These are phyloP conservation scores for Penicillium decumbens DNA, from an alignment of 2,329 filamentous ascomycete genomes.

Conservation along the genomic window DNA sequence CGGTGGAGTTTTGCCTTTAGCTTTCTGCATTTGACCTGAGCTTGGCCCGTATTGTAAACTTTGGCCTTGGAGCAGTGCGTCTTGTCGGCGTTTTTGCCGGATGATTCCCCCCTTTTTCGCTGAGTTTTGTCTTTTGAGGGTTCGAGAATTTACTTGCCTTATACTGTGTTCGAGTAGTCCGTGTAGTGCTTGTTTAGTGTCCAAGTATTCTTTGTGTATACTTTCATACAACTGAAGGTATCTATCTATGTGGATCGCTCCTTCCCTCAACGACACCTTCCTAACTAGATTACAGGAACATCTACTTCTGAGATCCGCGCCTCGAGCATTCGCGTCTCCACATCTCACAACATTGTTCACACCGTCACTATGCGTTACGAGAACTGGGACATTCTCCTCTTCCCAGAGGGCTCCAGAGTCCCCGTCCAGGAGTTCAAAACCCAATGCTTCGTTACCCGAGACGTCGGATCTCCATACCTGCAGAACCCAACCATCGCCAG, in stretches of 20 bases:
- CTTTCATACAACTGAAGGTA: background rate
- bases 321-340: background rate
- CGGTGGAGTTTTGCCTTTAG: background rate
- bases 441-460: slow-evolving; percentile 63
- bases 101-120: slow-evolving; percentile 32
- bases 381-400: slow-evolving; percentile 81
- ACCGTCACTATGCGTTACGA: slow-evolving; percentile 67
- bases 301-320: background rate
- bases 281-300: too few relatives aligned
- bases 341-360: slow-evolving; percentile 25
- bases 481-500: slow-evolving; percentile 43
- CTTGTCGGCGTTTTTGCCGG: slow-evolving; percentile 15
- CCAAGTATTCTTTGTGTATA: background rate
- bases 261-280: too few relatives aligned
- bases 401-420: slow-evolving; percentile 62
- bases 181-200: background rate
- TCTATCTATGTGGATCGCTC: background rate
- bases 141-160: background rate
- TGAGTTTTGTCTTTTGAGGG: slow-evolving; percentile 11
- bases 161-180: slow-evolving; percentile 7
- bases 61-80: background rate
- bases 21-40: background rate
- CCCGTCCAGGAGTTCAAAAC: slow-evolving; percentile 81
- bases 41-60: background rate
- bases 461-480: slow-evolving; percentile 52